Evolutionary conservation across 2,329 filamentous ascomycete species (phyloP).

Genomic region (Phyllosticta citrichinensis): DNA sequence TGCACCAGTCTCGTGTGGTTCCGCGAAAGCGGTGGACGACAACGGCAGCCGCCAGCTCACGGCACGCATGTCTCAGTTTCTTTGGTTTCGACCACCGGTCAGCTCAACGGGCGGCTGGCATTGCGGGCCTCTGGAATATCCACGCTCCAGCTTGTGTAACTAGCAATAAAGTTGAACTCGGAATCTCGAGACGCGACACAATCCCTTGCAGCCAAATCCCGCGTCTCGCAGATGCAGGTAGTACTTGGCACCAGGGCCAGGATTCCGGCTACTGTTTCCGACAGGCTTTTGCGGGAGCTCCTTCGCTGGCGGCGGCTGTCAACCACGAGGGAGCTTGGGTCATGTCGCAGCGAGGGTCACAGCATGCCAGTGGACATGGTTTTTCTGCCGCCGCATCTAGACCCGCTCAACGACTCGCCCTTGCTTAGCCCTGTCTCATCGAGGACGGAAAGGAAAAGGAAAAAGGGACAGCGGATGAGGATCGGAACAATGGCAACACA

Average conservation of each 20-base stretch:
- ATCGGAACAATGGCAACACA: not conserved
- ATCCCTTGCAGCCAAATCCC: not conserved
- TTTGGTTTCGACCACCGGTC: not conserved
- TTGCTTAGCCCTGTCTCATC: not conserved
- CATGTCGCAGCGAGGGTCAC: not conserved
- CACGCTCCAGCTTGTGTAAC: not conserved
- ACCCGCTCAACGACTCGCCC: not conserved
- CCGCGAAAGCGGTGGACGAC: not conserved
- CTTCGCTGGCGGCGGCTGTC: not conserved
- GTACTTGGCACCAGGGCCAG: not conserved
- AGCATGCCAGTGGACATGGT: not conserved
- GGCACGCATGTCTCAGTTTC: not conserved
- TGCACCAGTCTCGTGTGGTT: not conserved
- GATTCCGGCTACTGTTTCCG: not conserved
- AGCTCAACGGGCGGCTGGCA: not conserved
- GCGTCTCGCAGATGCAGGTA: not conserved
- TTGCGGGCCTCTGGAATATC: not conserved
- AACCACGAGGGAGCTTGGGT: not conserved
- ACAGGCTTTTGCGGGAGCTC: not conserved
- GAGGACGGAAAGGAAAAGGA: not conserved
- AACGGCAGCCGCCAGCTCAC: not conserved
- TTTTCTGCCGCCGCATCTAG: not conserved
- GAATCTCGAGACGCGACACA: not conserved
- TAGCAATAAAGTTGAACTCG: not conserved
- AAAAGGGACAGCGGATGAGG: not conserved